Evolutionary conservation across 2,329 filamentous ascomycete genomes (phyloP).

Genomic region (Trichoderma cornu-damae): DNA sequence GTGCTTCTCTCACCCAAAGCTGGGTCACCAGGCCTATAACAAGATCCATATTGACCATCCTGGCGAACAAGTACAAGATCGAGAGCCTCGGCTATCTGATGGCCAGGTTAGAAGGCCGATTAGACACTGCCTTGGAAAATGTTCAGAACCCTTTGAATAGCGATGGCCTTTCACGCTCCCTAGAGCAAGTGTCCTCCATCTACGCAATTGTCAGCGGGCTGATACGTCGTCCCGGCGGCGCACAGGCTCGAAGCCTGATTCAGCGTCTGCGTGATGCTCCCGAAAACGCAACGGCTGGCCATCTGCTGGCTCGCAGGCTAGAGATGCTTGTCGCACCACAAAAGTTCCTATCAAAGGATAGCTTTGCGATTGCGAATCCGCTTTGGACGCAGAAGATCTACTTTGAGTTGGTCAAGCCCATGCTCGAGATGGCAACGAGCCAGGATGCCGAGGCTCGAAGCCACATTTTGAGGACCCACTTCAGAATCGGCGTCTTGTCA

Average conservation of each 20-base stretch:
- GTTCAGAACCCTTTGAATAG: neutral
- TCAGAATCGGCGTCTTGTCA: conserved; percentile 44
- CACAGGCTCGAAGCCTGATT: conserved; percentile 32
- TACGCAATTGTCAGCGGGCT: conserved; percentile 37
- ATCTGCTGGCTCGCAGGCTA: conserved; percentile 39
- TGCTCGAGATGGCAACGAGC: conserved; percentile 39
- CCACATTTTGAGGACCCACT: conserved; percentile 34
- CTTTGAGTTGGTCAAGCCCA: conserved; percentile 41
- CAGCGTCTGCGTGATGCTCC: conserved; percentile 36
- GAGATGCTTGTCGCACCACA: conserved; percentile 41
- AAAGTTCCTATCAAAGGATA: conserved; percentile 36
- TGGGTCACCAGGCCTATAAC: conserved; percentile 27
- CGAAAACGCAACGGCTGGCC: conserved; percentile 31
- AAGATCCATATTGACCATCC: conserved; percentile 36
- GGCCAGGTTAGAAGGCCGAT: conserved; percentile 26
- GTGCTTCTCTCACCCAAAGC: conserved; percentile 10
- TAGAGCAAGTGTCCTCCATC: conserved; percentile 31
- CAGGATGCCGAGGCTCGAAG: conserved; percentile 28
- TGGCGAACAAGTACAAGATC: conserved; percentile 43
- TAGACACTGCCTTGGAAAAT: conserved; percentile 23
- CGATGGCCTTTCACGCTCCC: conserved; percentile 17
- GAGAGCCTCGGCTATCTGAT: conserved; percentile 31
- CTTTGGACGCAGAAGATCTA: conserved; percentile 49
- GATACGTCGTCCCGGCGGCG: conserved; percentile 36
- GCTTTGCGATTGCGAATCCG: conserved; percentile 41